Evolutionary conservation across 1,284 basidiomycete genomes (phyloP), one percentile per base, ranked within the genome.

Genomic region (Exobasidium cylindrosporum): DNA sequence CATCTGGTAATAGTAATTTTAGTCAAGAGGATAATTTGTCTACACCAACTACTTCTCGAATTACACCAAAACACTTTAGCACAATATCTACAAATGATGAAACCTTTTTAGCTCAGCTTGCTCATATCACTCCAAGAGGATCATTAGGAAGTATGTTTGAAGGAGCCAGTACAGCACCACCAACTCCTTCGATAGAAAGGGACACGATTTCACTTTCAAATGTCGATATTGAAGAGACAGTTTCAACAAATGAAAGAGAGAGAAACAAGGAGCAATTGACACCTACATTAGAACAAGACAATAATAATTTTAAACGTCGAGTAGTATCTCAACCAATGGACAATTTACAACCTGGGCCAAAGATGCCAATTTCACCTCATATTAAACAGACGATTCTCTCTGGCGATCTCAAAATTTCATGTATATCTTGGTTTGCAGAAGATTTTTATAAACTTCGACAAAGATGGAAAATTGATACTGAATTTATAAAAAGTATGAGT

Each of bases 341-440:
- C 17, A 24, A 24, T 24, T 7, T 40, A 17, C 17, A 7, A 17
- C 17, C 35, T 7, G 17, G 10, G 17, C 35, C 35, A 40, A 40
- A 40, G 35, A 17, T 40, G 30, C 55, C 55, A 43, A 45, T 43
- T 14, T 35, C 21, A 17, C 26, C 70, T 29, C 73, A 76, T 63
- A 66, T 76, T 64, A 76, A 76, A 64, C 73, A 76, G 58, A 74
- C 61, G 10, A 35, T 76, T 40, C 29, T 67, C 17, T 73, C 69
- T 23, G 67, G 71, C 47, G 61, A 45, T 40, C 68, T 68, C 28
- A 76, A 76, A 62, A 65, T 76, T 54, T 74, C 74, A 7, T 76
- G 74, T 59, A 67, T 73, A 31, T 69, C 72, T 11, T 76, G 74
- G 74, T 74, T 74, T 45, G 74, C 74, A n/a, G 70, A 71, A 47